A percentile compares a stretch with the other conserved stretches of the same genome.
These are phyloP conservation scores for Phyllosticta paracitricarpa DNA, from an alignment of 2,329 filamentous ascomycete genomes.

Conservation along the genomic window DNA sequence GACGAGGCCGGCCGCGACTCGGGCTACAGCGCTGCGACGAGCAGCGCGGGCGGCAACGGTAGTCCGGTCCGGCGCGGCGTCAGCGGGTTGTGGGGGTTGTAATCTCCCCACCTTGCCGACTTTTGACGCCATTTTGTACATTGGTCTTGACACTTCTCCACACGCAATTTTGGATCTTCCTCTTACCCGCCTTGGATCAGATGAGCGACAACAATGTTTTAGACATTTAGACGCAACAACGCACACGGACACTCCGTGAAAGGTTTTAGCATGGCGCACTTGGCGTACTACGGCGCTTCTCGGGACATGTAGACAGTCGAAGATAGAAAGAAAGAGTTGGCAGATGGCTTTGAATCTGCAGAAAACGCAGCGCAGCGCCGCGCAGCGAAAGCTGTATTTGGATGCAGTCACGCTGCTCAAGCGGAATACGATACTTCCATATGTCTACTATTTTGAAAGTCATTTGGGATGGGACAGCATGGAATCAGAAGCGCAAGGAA, in stretches of 20 bases:
- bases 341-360: no score
- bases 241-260: not conserved
- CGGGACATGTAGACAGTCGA: no score
- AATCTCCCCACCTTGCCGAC: not conserved
- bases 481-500: no score
- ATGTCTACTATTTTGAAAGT: no score
- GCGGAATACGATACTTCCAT: no score
- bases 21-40: constrained; percentile 30
- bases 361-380: no score
- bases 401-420: no score
- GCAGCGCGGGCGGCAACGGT: constrained; percentile 19
- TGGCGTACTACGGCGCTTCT: not conserved
- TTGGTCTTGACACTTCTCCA: not conserved
- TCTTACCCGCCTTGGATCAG: not conserved
- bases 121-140: not conserved
- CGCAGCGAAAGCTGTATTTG: no score
- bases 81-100: constrained; percentile 5
- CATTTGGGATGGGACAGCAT: no score
- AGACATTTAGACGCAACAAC: not conserved
- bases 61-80: constrained; percentile 5
- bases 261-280: not conserved
- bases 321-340: no score
- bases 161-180: not conserved
- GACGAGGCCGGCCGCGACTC: constrained; percentile 36
- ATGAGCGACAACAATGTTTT: not conserved